A percentile compares a stretch with the other conserved stretches of the same genome.
phyloP scores from a whole-genome alignment of 345 rosid genomes.

The Gossypium sturtianum region DNA sequence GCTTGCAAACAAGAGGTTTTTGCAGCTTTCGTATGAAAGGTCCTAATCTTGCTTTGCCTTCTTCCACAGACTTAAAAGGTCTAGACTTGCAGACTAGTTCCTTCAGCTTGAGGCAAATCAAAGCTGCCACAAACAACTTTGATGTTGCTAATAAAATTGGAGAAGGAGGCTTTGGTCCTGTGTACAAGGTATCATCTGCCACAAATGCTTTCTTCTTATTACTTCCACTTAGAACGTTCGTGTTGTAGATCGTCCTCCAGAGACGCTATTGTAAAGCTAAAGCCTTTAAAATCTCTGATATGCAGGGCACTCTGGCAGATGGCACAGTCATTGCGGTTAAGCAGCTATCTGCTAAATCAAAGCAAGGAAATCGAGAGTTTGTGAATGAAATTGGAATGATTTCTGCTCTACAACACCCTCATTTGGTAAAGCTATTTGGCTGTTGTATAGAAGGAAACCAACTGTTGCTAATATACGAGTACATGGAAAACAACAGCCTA shows the following conservation, averaged over 20 bases:
- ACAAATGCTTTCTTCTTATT: background rate
- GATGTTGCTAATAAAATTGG: constrained; percentile 34
- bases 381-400: constrained; percentile 38
- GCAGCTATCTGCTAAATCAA: constrained; percentile 43
- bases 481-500: constrained; percentile 43
- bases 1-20: background rate
- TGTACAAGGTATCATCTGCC: constrained; percentile 25
- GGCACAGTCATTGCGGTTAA: constrained; percentile 56
- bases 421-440: constrained; percentile 41
- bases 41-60: constrained; percentile 5
- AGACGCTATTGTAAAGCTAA: constrained; percentile 30
- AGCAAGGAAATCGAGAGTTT: constrained; percentile 44
- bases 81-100: constrained; percentile 19
- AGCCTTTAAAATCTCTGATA: background rate
- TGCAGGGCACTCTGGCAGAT: constrained; percentile 45
- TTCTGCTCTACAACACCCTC: constrained; percentile 36
- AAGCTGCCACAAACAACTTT: constrained; percentile 34
- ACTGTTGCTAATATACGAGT: constrained; percentile 37
- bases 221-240: background rate
- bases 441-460: constrained; percentile 39
- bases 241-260: background rate
- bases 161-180: constrained; percentile 46
- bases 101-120: constrained; percentile 29
- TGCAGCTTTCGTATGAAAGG: background rate
- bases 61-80: constrained; percentile 27